These are phyloP conservation scores for Penicillium thymicola DNA, from an alignment of 2,329 filamentous ascomycete species.

Conservation along the genomic window DNA sequence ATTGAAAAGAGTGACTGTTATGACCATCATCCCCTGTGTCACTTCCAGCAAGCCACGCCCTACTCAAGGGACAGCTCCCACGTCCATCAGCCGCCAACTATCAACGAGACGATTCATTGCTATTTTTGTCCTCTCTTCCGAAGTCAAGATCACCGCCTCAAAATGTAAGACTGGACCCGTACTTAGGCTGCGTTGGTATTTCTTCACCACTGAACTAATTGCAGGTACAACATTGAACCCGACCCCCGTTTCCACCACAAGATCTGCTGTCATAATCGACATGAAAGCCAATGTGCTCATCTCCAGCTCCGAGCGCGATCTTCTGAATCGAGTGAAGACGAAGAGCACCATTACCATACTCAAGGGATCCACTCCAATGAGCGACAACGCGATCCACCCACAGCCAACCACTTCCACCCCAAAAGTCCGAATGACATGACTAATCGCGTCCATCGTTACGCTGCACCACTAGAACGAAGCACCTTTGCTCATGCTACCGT, in stretches of 20 bases:
- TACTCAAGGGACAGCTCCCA: background rate
- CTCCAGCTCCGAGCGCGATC: background rate
- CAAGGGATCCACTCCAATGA: background rate
- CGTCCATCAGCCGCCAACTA: background rate
- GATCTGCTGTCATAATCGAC: background rate
- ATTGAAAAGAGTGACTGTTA: background rate
- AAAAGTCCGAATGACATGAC: background rate
- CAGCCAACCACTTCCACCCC: background rate
- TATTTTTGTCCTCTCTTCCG: background rate
- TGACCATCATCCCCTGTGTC: background rate
- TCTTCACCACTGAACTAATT: background rate
- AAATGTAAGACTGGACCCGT: background rate
- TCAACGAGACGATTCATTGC: background rate
- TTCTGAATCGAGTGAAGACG: background rate
- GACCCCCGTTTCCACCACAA: background rate
- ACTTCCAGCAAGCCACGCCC: background rate
- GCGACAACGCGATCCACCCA: background rate
- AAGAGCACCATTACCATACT: background rate
- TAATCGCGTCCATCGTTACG: background rate
- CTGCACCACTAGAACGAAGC: background rate
- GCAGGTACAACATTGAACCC: background rate
- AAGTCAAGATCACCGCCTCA: background rate
- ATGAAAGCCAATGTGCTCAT: background rate
- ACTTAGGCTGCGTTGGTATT: background rate
- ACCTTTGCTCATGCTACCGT: background rate